Conservation (phyloP, 73 alveolate genomes). For the Tetrahymena malaccensis region DNA sequence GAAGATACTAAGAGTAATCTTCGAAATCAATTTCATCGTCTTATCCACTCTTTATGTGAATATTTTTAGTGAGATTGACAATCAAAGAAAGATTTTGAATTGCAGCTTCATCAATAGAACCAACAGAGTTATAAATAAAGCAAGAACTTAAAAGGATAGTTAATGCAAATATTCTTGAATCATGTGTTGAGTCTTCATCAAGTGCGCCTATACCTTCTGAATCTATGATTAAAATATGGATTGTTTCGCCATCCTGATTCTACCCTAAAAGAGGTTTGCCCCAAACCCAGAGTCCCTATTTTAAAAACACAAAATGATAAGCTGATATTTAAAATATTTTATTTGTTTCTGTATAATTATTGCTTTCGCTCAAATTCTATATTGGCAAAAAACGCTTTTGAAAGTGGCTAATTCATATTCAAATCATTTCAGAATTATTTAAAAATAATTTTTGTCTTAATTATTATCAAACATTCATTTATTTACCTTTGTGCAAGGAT, state of each 20-base stretch:
- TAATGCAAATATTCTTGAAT: slow-evolving; percentile 81
- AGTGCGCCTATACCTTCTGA: slow-evolving; percentile 91
- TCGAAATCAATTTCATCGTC: slow-evolving; percentile 75
- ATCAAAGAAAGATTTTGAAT: slow-evolving; percentile 68
- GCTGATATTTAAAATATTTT: not conserved
- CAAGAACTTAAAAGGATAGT: slow-evolving; percentile 77
- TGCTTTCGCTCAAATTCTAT: not conserved
- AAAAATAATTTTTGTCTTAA: not conserved
- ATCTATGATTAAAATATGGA: slow-evolving; percentile 70
- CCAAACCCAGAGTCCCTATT: slow-evolving; percentile 91
- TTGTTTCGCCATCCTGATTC: slow-evolving; percentile 75
- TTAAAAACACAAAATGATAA: not conserved
- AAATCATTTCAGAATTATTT: not conserved
- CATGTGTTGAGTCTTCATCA: slow-evolving; percentile 94
- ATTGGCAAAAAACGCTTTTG: not conserved
- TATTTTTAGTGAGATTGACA: slow-evolving; percentile 76
- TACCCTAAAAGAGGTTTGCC: slow-evolving; percentile 76
- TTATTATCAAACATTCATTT: too few species aligned
- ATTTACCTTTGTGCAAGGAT: slow-evolving; percentile 83
- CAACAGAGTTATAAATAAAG: slow-evolving; percentile 85
- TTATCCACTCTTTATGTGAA: slow-evolving; percentile 64
- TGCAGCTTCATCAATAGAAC: slow-evolving; percentile 91
- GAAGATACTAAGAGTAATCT: slow-evolving; percentile 88
- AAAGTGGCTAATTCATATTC: not conserved
- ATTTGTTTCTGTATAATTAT: not conserved